phyloP scores from a whole-genome alignment of 2,329 filamentous ascomycete genomes.

The Fusarium austroafricanum region DNA sequence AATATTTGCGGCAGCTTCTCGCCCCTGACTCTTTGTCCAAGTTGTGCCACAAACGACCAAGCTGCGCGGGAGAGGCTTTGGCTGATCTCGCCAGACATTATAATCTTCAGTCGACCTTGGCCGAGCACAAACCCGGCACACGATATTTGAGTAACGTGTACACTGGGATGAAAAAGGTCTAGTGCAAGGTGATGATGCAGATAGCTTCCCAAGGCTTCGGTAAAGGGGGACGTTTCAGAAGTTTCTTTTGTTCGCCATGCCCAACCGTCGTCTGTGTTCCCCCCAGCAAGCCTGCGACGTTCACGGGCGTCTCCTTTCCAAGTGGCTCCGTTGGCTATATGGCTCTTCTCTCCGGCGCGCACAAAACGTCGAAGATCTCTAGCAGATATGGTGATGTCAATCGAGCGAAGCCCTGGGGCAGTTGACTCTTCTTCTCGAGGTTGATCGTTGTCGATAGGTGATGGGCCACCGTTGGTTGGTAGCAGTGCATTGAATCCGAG shows the following conservation, averaged over 20 bases:
- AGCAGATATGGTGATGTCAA: conserved; percentile 65
- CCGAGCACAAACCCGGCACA: conserved; percentile 68
- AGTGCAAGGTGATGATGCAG: conserved; percentile 65
- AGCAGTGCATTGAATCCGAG: conserved; percentile 62
- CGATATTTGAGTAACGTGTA: conserved; percentile 63
- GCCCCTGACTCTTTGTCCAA: conserved; percentile 50
- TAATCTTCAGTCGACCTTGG: conserved; percentile 63
- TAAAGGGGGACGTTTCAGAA: conserved; percentile 56
- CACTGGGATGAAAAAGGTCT: conserved; percentile 66
- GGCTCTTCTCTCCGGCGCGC: conserved; percentile 51
- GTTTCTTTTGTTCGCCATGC: conserved; percentile 54
- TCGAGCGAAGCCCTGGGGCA: conserved; percentile 52
- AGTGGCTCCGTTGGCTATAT: conserved; percentile 3
- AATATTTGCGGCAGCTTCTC: conserved; percentile 45
- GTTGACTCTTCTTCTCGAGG: conserved; percentile 22
- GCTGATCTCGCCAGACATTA: conserved; percentile 48
- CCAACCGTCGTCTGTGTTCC: conserved; percentile 65
- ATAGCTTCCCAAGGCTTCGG: conserved; percentile 62
- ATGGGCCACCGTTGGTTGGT: conserved; percentile 6
- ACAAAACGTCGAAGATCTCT: conserved; percentile 61
- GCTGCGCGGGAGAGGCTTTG: conserved; percentile 50
- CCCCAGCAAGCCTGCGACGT: conserved; percentile 60
- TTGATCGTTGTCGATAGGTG: conserved; percentile 28
- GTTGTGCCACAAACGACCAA: conserved; percentile 53
- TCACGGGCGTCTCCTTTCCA: conserved; percentile 53